Evolutionary conservation across 78 protist genomes (phyloP), one percentile per base, ranked within the genome.

Genomic region (Cavenderia fasciculata): DNA sequence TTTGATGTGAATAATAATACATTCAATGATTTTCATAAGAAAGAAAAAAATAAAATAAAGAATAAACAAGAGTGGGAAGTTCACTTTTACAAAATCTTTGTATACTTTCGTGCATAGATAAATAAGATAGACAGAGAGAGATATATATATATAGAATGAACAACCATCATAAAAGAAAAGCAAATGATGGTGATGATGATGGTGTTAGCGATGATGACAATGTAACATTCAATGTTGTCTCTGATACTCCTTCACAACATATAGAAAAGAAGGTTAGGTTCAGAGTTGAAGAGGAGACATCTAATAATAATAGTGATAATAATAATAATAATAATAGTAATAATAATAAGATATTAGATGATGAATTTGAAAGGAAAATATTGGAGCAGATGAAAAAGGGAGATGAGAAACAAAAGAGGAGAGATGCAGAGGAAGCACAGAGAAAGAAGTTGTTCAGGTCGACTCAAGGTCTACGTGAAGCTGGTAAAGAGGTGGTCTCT

Each of bases 361-460:
- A 71, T 71, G 78, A 71, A 7, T 6, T 51, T 51, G 78, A n/a
- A n/a, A n/a, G n/a, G n/a, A n/a, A 71, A 36, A 5, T 71, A 31
- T 4, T 46, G 14, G 66, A 71, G 33, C 57, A 43, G 19, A 71
- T 71, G 33, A 52, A 27, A 31, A 51, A 38, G 12, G 78, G 63
- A 19, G 57, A 71, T 47, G 62, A 5, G 36, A 71, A 71, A 19
- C 16, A 71, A 4, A 1, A 51, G 14, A 27, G 52, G 12, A 16
- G 41, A 51, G 40, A 29, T 4, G 34, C 27, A 34, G 25, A 71
- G 4, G 21, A 4, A 27, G 25, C 47, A 34, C 4, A 31, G 2
- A 71, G 27, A 25, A 40, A 69, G 5, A 47, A 47, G 44, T 4
- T 40, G 2, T 63, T 63, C 10, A 46, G 16, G 4, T 16, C 43